Base-by-base conservation (phyloP, 1,284 basidiomycete species). In the Ceratobasidium sp. region DNA sequence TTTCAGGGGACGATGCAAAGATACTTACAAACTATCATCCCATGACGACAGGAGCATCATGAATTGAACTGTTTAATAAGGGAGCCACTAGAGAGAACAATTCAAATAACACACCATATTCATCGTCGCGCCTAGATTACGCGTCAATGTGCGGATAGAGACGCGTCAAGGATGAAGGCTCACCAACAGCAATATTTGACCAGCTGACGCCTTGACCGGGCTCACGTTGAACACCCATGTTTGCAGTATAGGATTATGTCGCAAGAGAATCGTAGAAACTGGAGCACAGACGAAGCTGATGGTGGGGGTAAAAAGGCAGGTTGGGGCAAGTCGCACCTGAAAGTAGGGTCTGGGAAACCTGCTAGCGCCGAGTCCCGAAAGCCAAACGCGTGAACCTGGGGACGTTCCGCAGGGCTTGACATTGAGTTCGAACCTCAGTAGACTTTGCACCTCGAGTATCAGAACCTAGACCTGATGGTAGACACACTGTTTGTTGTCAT, bases 151-250 rank as follows among this genome's bases (percentile, higher is more conserved):
- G 27, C 34, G 63, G 31, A 5, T 39, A 24, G 56, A 78, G 46
- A 63, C 37, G 80, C 79, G 79, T 78, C 78, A 72, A 59, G 29
- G 56, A 68, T 64, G 77, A 48, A 76, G 84, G 56, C 84, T 83
- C 82, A 92, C 96, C 96, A 83, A 99, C 94, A 78, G 96, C 97
- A 84, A 98, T 98, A 86, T 99, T 99, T 80, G 95, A 96, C 96
- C 96, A 99, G 84, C 89, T 96, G 81, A 98, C 89, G 80, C 96
- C 95, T 84, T 96, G 91, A 78, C 93, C 93, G 74, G 93, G 93
- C 84, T 92, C 91, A 81, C 87, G 89, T 81, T 89, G 86, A 79
- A 93, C 88, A 62, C 88, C 92, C 92, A 93, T 94, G 79, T 82
- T 78, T 75, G 77, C n/a, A 22, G 19, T 27, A 27, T 39, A 31